phyloP scores from a whole-genome alignment of 2,329 filamentous ascomycete genomes.

The Tolypocladium pustulatum region DNA sequence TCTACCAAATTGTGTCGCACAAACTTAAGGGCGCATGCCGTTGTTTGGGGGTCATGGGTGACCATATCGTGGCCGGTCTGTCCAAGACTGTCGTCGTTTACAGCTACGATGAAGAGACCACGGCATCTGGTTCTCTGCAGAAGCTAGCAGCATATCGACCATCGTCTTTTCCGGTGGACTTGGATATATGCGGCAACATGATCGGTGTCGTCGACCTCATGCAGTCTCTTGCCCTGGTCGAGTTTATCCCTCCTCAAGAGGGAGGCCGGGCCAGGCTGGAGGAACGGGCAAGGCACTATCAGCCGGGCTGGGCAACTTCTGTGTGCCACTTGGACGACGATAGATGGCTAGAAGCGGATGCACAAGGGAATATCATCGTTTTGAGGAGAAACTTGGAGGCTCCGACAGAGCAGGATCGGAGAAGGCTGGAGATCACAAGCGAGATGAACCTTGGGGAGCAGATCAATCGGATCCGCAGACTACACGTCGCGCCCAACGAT shows the following conservation, averaged over 20 bases:
- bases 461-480: constrained; percentile 75
- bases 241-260: constrained; percentile 51
- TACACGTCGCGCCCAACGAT: constrained; percentile 55
- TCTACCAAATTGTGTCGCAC: constrained; percentile 61
- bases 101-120: constrained; percentile 44
- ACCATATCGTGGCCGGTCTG: constrained; percentile 75
- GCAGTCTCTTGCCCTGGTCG: constrained; percentile 77
- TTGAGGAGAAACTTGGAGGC: constrained; percentile 64
- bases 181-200: constrained; percentile 61
- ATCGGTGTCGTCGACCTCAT: constrained; percentile 88
- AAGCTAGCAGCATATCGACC: constrained; percentile 71
- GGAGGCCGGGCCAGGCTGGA: constrained; percentile 52
- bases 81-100: constrained; percentile 70
- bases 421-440: constrained; percentile 60
- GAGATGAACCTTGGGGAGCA: constrained; percentile 86
- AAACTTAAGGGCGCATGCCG: constrained; percentile 72
- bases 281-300: constrained; percentile 71
- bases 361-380: constrained; percentile 78
- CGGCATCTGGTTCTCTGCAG: constrained; percentile 45
- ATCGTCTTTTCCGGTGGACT: constrained; percentile 72
- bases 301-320: constrained; percentile 73
- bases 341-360: constrained; percentile 74
- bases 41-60: constrained; percentile 62
- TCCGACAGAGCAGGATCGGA: constrained; percentile 63
- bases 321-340: constrained; percentile 62